Evolutionary conservation across 2,329 filamentous ascomycete species (phyloP), one percentile per base, ranked within the genome.

Genomic region (Beauveria caledonica): DNA sequence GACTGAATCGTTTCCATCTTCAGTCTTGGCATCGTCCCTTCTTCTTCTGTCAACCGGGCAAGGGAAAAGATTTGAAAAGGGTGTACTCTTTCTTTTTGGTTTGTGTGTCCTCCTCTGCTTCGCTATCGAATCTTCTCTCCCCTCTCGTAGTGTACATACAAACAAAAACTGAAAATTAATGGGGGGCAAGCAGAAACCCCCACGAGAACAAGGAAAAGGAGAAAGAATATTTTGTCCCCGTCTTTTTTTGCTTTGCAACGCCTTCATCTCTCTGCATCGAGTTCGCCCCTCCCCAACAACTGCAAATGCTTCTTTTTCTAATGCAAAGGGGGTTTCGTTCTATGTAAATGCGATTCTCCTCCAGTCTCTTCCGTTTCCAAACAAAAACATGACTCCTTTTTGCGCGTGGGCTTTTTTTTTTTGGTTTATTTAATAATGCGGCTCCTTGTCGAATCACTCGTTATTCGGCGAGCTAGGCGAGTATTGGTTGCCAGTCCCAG

Each of bases 401-500:
- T n/a, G 44, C n/a, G 10, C 6, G 9, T 39, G 21, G 48, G 23
- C 54, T 48, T 51, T 45, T 60, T 46, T 46, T 60, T 36, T 10
- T 25, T 15, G 11, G 7, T 42, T 52, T 19, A 52, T 59, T n/a
- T 48, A 50, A 36, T 44, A n/a, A 23, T 15, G 46, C 27, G 39
- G n/a, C 29, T 17, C 19, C 15, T 17, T 19, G 21, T 61, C 52
- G 44, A 21, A 58, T 58, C 64, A 74, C 55, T 75, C 72, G 63
- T 74, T 72, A 39, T 68, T 68, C 21, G 73, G 73, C 48, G 74
- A 76, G 39, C 72, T 74, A 27, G 74, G 73, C 5, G 73, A 76
- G 67, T 75, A 75, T 70, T 76, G 73, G 67, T 77, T 76, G 68
- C 74, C 74, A 39, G 42, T 39, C 17, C 54, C 54, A 48, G 54